phyloP scores from a whole-genome alignment of 2,329 filamentous ascomycete genomes.

The Monosporascus sp. region DNA sequence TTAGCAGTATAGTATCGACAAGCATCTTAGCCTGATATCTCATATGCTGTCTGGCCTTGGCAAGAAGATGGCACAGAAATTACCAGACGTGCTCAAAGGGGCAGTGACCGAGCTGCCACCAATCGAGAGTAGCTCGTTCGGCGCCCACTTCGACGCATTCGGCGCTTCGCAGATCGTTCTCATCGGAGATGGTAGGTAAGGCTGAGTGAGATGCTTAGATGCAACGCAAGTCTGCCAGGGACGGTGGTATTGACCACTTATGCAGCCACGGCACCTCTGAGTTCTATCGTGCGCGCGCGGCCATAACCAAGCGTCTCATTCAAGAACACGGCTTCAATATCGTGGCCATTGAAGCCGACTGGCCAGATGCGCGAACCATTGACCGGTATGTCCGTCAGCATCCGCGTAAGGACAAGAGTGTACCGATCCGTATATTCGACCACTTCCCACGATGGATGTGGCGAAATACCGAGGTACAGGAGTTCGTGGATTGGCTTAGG shows the following conservation, averaged over 20 bases:
- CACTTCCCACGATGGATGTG: slow-evolving; percentile 54
- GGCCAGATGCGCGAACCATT: slow-evolving; percentile 47
- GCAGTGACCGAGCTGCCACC: slow-evolving; percentile 14
- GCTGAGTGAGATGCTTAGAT: no score
- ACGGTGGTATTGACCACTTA: neutral
- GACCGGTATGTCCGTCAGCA: slow-evolving; percentile 46
- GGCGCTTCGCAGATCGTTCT: slow-evolving; percentile 35
- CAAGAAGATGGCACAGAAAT: slow-evolving; percentile 7
- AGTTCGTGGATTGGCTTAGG: slow-evolving; percentile 47
- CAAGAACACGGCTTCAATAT: slow-evolving; percentile 45
- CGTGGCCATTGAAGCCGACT: slow-evolving; percentile 48
- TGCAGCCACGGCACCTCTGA: slow-evolving; percentile 47
- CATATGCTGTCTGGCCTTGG: slow-evolving; percentile 4
- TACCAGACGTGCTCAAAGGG: slow-evolving; percentile 10
- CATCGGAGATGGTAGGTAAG: slow-evolving; percentile 37
- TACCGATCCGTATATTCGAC: slow-evolving; percentile 36
- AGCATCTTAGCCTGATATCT: no score
- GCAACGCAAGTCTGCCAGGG: no score
- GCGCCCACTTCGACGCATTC: slow-evolving; percentile 35
- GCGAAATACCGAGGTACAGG: slow-evolving; percentile 47
- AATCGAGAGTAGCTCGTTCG: slow-evolving; percentile 27
- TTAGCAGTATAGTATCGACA: no score
- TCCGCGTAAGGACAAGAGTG: slow-evolving; percentile 22
- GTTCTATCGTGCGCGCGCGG: slow-evolving; percentile 47
- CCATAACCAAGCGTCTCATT: slow-evolving; percentile 46